These are phyloP conservation scores for Candida quercuum DNA, from an alignment of 805 yeast species.

Conservation along the genomic window DNA sequence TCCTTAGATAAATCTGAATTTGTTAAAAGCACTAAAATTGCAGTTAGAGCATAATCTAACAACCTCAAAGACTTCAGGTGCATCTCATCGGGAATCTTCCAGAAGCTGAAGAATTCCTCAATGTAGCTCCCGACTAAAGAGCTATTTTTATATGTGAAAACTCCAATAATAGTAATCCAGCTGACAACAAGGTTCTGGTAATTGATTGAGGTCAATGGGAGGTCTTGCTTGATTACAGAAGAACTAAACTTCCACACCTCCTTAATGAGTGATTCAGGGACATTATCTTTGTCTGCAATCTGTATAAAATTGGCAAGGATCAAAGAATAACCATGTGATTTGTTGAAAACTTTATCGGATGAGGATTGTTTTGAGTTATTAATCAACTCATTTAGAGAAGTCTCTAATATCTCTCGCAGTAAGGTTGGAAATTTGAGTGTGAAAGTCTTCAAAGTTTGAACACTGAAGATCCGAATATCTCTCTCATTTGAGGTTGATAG, in stretches of 20 bases:
- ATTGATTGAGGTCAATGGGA: slow-evolving; percentile 26
- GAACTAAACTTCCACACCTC: slow-evolving; percentile 40
- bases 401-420: slow-evolving; percentile 31
- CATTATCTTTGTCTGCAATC: slow-evolving; percentile 34
- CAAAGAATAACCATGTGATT: slow-evolving; percentile 34
- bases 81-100: slow-evolving; percentile 38
- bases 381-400: slow-evolving; percentile 29
- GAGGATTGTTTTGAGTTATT: slow-evolving; percentile 25
- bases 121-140: slow-evolving; percentile 48
- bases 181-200: slow-evolving; percentile 37
- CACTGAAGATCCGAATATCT: slow-evolving; percentile 36
- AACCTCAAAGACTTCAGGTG: slow-evolving; percentile 40
- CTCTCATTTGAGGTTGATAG: slow-evolving; percentile 34
- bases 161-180: slow-evolving; percentile 61
- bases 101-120: slow-evolving; percentile 52
- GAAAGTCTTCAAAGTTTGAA: slow-evolving; percentile 29
- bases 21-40: slow-evolving; percentile 46
- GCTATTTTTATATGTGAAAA: slow-evolving; percentile 53
- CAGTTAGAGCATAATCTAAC: slow-evolving; percentile 44
- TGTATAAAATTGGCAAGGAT: slow-evolving; percentile 31
- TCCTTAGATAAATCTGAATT: slow-evolving; percentile 36
- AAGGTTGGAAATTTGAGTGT: slow-evolving; percentile 29
- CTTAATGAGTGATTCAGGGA: slow-evolving; percentile 39
- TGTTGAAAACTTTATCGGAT: slow-evolving; percentile 22
- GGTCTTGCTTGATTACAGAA: slow-evolving; percentile 27